phyloP scores from a whole-genome alignment of 768 basidiomycete species.

The Chalciporus pseudorubinellus region DNA sequence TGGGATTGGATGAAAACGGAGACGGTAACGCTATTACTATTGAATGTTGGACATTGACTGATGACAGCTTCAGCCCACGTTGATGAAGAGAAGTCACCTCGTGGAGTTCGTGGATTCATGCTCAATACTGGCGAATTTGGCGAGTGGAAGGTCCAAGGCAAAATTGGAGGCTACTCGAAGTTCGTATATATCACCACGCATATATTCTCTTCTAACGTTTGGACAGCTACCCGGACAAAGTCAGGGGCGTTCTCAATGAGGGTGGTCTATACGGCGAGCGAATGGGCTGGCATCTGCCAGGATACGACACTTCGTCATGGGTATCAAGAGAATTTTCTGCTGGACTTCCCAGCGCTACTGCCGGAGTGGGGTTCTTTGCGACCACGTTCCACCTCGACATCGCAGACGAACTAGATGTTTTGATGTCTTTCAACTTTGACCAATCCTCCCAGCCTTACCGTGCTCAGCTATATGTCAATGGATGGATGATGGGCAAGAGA shows the following conservation, averaged over 20 bases:
- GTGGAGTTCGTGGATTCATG: conserved; percentile 75
- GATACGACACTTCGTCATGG: conserved; percentile 66
- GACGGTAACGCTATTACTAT: conserved; percentile 32
- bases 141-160: conserved; percentile 73
- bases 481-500: conserved; percentile 87
- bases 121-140: conserved; percentile 61
- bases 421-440: conserved; percentile 71
- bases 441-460: conserved; percentile 66
- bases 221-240: conserved; percentile 71
- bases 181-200: conserved; percentile 28
- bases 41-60: neutral
- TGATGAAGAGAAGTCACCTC: conserved; percentile 65
- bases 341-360: conserved; percentile 53
- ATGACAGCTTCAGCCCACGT: conserved; percentile 32
- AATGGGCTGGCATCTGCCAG: conserved; percentile 72
- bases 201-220: neutral
- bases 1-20: conserved; percentile 69
- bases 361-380: conserved; percentile 82
- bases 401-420: conserved; percentile 58
- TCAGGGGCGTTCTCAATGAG: conserved; percentile 67
- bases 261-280: conserved; percentile 73
- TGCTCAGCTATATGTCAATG: conserved; percentile 75
- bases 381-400: conserved; percentile 67
- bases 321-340: conserved; percentile 48
- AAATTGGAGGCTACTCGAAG: conserved; percentile 68